Evolutionary conservation across 257 asterid species (phyloP), one percentile per base, ranked within the genome.

Genomic region (Penstemon davidsonii): DNA sequence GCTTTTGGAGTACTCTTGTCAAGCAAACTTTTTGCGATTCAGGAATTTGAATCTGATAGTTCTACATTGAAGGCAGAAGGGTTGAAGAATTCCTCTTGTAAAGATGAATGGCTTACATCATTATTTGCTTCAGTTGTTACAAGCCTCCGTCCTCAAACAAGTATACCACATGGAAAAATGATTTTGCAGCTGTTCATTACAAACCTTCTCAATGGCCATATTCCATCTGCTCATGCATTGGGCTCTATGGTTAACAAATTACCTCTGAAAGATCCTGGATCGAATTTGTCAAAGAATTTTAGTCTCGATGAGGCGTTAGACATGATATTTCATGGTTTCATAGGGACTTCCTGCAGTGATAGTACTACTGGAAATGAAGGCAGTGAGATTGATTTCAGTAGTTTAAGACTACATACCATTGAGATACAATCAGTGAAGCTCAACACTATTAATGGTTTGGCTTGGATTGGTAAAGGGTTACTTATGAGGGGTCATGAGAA

Each of bases 401-500:
- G 81, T 54, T 84, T 76, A 72, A 83, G 79, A 62, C 64, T 80
- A 69, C 65, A 64, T 70, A 75, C 70, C 57, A 36, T 64, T 65
- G 66, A 75, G 73, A 39, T 67, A 50, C 73, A 83, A 33, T 61
- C 80, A 1, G 76, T 8, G 37, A 66, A 77, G 75, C 62, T 79
- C 73, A 76, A 80, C 71, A 74, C 82, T 43, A 68, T 87, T 77
- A 56, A 75, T 77, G 97, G 97, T 66, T 83, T 94, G 71, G 96
- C 97, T 69, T 94, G 99, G 99, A 78, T 91, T 72, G 96, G 96
- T 58, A 94, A 94, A 85, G 99, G 97, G 52, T 78, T 94, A 75
- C 82, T 94, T 58, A 87, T 88, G 97, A 83, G 99, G 80, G 97
- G 99, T 68, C 96, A 94, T 77, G 96, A 83, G 80, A 83, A 80